These are phyloP conservation scores for Dacryopinax spathularia DNA, from an alignment of 768 basidiomycete species.

Conservation along the genomic window DNA sequence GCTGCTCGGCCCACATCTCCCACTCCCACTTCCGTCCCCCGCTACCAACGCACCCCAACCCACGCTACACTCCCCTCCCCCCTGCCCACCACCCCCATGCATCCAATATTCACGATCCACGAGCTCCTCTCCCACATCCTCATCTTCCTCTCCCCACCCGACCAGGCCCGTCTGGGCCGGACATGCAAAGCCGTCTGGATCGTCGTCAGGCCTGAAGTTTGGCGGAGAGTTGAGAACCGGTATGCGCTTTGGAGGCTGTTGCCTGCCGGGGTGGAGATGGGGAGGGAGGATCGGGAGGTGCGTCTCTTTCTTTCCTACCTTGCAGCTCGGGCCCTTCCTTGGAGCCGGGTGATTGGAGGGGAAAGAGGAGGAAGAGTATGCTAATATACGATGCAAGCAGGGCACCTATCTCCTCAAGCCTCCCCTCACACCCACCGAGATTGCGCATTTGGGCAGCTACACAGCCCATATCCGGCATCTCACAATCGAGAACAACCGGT, in stretches of 20 bases:
- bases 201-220: neutral
- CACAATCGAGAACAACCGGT: slow-evolving; percentile 3
- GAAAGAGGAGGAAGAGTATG: too few species aligned
- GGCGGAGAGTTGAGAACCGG: neutral
- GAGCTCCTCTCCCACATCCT: neutral
- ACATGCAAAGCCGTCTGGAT: neutral
- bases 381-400: neutral
- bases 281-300: neutral
- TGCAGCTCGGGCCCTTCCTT: too few species aligned
- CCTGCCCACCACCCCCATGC: too few species aligned
- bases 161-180: neutral
- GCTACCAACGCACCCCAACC: neutral
- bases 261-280: neutral
- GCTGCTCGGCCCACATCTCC: neutral
- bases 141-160: neutral
- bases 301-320: neutral
- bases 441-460: neutral
- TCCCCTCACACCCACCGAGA: neutral
- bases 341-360: neutral
- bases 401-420: neutral
- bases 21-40: neutral
- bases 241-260: neutral
- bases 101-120: neutral
- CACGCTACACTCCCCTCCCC: neutral
- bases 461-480: neutral